Evolutionary conservation across 73 alveolate species (phyloP), one percentile per base, ranked within the genome.

Genomic region (Paramecium caudatum): DNA sequence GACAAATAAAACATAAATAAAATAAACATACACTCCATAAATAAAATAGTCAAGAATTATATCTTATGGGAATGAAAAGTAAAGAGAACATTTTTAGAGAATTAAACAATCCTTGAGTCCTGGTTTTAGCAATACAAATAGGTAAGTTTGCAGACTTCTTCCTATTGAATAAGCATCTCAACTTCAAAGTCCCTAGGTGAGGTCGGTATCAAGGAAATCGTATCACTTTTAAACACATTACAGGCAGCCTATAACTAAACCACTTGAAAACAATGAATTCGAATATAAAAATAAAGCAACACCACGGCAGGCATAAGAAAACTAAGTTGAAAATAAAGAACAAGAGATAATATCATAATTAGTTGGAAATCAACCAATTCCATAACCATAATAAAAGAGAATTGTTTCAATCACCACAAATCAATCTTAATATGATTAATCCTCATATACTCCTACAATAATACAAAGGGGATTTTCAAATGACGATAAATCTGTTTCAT

Each of bases 71-170:
- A 74, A 45, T 74, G 17, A 74, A 41, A 7, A 5, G 7, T 41
- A 27, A 43, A 37, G 16, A 21, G 88, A 74, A 6, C 88, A 74
- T 15, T 74, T 74, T 4, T 30, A 74, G 19, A 74, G 27, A 74
- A 74, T 74, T n/a, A 74, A 47, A 41, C 5, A 74, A 74, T 74
- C 88, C 13, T 43, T 74, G 3, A 74, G 88, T 74, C 88, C 88
- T 16, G 88, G 69, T 15, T 43, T 74, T 41, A 27, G 43, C 21
- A 13, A 33, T 32, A 68, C 47, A 68, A 37, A 41, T 74, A 74
- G 68, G 21, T 23, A 10, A 41, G 36, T 63, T 12, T 74, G 47
- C 19, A 65, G 88, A 74, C 3, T 45, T 3, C 30, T 27, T 19
- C 25, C 17, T 17, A 39, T 74, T 45, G 88, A 74, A 10, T n/a